A percentile compares a stretch with the other conserved stretches of the same genome.
Conservation (phyloP, 805 yeast genomes). For the Yarrowia bubula region DNA sequence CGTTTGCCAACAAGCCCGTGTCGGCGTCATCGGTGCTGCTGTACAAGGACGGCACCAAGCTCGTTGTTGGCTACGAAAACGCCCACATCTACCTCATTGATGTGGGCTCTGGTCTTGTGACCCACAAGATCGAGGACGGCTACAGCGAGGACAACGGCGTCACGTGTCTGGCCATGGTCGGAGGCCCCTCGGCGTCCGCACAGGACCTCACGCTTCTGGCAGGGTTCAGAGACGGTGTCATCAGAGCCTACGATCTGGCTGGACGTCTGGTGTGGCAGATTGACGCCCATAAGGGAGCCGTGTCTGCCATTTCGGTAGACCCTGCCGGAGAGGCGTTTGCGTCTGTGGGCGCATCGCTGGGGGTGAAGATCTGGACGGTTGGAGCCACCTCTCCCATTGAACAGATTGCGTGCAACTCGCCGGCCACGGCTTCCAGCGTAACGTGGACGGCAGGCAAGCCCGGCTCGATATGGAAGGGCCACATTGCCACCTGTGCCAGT, state of each 20-base stretch:
- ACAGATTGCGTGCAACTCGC: slow-evolving; percentile 16
- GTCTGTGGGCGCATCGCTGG: slow-evolving; percentile 11
- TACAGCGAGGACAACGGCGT: slow-evolving; percentile 6
- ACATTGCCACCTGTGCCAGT: slow-evolving; percentile 21
- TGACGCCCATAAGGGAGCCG: slow-evolving; percentile 21
- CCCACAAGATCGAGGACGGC: slow-evolving; percentile 28
- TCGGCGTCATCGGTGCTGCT: slow-evolving; percentile 17
- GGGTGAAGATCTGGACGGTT: slow-evolving; percentile 18
- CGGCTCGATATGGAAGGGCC: slow-evolving; percentile 22
- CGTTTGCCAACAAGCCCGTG: slow-evolving; percentile 23
- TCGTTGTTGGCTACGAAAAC: slow-evolving; percentile 32
- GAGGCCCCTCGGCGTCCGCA: not conserved
- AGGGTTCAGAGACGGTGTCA: slow-evolving; percentile 29
- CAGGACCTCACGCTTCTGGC: slow-evolving; percentile 27
- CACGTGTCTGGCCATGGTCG: slow-evolving; percentile 5
- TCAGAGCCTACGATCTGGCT: slow-evolving; percentile 29
- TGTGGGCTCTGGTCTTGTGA: slow-evolving; percentile 29
- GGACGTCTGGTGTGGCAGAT: slow-evolving; percentile 15
- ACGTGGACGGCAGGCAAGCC: not conserved
- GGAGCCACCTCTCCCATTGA: slow-evolving; percentile 13
- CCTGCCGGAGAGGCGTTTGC: slow-evolving; percentile 3
- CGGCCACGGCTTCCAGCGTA: slow-evolving; percentile 12
- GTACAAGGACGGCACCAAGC: slow-evolving; percentile 27
- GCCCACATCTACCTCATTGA: slow-evolving; percentile 30
- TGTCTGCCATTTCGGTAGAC: slow-evolving; percentile 11